Percentiles rank a stretch among this genome's conserved stretches.
Conservation (phyloP, 2,329 filamentous ascomycete genomes). For the Botrytis sinoallii region DNA sequence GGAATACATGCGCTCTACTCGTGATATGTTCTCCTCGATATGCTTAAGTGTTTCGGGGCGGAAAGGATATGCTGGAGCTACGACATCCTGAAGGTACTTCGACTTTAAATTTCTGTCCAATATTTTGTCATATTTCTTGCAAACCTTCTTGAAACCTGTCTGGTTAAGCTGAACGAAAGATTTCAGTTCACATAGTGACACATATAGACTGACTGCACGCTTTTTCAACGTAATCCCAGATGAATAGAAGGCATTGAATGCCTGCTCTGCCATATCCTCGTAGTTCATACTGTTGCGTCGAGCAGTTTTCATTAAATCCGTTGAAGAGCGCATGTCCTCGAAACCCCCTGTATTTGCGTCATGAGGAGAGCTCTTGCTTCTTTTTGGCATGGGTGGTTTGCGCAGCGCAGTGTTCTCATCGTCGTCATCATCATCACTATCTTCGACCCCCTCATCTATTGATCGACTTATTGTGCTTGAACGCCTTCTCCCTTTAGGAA, state of each 20-base stretch:
- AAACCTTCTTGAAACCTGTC: conserved; percentile 91
- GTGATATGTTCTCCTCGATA: conserved; percentile 68
- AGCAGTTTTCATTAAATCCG: conserved; percentile 56
- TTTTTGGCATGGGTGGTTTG: conserved; percentile 35
- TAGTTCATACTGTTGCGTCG: conserved; percentile 64
- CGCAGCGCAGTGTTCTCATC: conserved; percentile 52
- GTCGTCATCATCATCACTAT: conserved; percentile 65
- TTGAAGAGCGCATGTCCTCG: conserved; percentile 60
- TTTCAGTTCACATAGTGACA: conserved; percentile 90
- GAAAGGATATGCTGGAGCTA: conserved; percentile 81
- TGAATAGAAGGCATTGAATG: conserved; percentile 64
- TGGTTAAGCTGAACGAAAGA: conserved; percentile 95
- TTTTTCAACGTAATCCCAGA: conserved; percentile 87
- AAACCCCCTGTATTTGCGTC: conserved; percentile 29
- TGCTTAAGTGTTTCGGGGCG: conserved; percentile 65
- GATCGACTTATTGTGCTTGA: conserved; percentile 44
- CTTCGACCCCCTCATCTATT: conserved; percentile 61
- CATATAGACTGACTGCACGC: conserved; percentile 80
- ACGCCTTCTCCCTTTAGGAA: conserved; percentile 44
- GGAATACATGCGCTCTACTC: conserved; percentile 78
- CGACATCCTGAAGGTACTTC: conserved; percentile 69
- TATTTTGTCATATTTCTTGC: conserved; percentile 99
- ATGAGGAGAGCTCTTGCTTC: conserved; percentile 37
- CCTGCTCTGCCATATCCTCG: conserved; percentile 77
- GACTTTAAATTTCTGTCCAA: conserved; percentile 76